Percentiles rank a stretch among this genome's conserved stretches.
Conservation (phyloP, 805 yeast species). For the Lipomyces sp. region DNA sequence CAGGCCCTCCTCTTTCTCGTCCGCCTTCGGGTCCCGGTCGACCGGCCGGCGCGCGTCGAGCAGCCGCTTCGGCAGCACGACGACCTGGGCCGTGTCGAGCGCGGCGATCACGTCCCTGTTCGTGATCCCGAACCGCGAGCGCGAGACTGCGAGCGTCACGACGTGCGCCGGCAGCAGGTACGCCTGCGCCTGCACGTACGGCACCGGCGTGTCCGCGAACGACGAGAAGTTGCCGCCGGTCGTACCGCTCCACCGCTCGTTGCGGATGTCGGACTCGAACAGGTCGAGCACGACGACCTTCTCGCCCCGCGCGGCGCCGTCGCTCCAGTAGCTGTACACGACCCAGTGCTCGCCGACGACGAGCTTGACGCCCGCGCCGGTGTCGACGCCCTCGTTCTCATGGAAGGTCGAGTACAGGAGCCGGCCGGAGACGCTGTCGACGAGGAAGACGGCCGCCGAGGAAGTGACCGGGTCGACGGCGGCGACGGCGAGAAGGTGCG, state of each 20-base stretch:
- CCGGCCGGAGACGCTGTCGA: conserved; percentile 72
- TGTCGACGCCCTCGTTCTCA: conserved; percentile 42
- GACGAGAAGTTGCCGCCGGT: conserved; percentile 33
- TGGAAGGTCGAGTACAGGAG: conserved; percentile 48
- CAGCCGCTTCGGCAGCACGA: conserved; percentile 65
- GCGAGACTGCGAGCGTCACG: conserved; percentile 49
- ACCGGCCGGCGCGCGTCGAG: conserved; percentile 68
- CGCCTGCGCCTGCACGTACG: conserved; percentile 52
- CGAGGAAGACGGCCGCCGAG: conserved; percentile 48
- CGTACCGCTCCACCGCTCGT: conserved; percentile 41
- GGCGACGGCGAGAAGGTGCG: conserved; percentile 57
- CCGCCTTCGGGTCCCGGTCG: conserved; percentile 49
- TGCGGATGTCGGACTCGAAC: conserved; percentile 61
- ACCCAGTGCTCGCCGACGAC: conserved; percentile 82
- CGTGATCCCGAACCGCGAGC: conserved; percentile 65
- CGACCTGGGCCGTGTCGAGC: conserved; percentile 54
- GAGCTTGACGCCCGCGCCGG: conserved; percentile 47
- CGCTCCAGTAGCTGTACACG: conserved; percentile 59
- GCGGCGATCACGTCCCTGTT: conserved; percentile 60
- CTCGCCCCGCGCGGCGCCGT: conserved; percentile 42
- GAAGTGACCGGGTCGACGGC: conserved; percentile 38
- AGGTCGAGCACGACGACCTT: conserved; percentile 72
- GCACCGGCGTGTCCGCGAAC: conserved; percentile 42
- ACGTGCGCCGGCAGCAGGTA: conserved; percentile 63
- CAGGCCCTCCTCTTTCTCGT: conserved; percentile 58